A percentile compares a stretch with the other conserved stretches of the same genome.
phyloP scores from a whole-genome alignment of 495 filamentous ascomycete species.

The Penicillium canescens region DNA sequence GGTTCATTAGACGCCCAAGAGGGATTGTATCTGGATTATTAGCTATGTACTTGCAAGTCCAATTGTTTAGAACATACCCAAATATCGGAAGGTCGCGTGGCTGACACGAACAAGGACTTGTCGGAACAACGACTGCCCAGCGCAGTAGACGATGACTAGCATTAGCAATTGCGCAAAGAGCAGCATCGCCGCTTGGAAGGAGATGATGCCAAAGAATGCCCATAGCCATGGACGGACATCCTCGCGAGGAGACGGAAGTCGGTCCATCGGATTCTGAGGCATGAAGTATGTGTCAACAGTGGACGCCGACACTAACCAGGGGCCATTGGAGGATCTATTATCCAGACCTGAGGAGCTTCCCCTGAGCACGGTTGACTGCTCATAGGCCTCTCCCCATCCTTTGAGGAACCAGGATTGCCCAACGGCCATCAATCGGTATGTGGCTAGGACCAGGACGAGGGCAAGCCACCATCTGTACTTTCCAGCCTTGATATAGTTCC shows the following conservation, averaged over 20 bases:
- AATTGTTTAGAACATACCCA: constrained; percentile 28
- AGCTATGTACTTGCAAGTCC: background rate
- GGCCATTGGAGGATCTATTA: background rate
- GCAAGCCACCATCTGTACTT: constrained; percentile 68
- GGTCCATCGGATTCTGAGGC: constrained; percentile 45
- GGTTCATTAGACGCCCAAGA: constrained; percentile 82
- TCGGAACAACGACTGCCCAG: constrained; percentile 70
- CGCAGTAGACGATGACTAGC: constrained; percentile 69
- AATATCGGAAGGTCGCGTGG: constrained; percentile 81
- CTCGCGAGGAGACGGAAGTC: constrained; percentile 62
- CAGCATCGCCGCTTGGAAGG: constrained; percentile 55
- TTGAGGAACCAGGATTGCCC: constrained; percentile 80
- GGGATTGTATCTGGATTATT: constrained; percentile 65
- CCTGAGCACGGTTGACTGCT: constrained; percentile 23
- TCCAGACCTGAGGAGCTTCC: constrained; percentile 3
- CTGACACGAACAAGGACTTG: constrained; percentile 67
- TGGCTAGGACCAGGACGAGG: constrained; percentile 55
- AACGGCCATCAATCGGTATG: constrained; percentile 61
- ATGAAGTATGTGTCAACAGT: constrained; percentile 21
- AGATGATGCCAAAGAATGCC: constrained; percentile 61
- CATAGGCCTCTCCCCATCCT: constrained; percentile 78
- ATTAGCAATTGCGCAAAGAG: constrained; percentile 59
- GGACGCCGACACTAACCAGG: constrained; percentile 5
- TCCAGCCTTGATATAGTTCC: constrained; percentile 79
- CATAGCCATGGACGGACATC: constrained; percentile 74